A percentile compares a stretch with the other conserved stretches of the same genome.
Evolutionary conservation across 1,284 basidiomycete genomes (phyloP).

Genomic region (Apiotrichum siamense): DNA sequence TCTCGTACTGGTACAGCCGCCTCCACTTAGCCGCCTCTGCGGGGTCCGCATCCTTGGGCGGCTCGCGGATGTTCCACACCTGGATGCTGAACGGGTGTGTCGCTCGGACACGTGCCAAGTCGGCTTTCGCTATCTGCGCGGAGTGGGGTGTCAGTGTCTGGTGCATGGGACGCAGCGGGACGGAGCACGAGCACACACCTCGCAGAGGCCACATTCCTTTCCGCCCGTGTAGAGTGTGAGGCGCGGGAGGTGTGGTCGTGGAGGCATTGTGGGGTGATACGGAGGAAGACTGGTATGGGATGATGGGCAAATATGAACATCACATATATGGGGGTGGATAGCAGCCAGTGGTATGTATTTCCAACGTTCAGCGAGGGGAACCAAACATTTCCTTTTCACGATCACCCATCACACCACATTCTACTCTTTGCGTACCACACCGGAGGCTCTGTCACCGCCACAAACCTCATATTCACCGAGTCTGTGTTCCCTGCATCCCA

Average conservation of each 20-base stretch:
- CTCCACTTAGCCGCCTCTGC: constrained; percentile 40
- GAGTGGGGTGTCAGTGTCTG: neutral
- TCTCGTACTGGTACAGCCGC: constrained; percentile 45
- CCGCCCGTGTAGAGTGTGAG: constrained; percentile 46
- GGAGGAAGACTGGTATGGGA: too few relatives aligned
- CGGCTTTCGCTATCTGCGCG: constrained; percentile 39
- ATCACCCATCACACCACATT: too few relatives aligned
- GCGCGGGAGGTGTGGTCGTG: constrained; percentile 29
- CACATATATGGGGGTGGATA: too few relatives aligned
- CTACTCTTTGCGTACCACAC: too few relatives aligned
- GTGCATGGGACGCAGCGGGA: neutral
- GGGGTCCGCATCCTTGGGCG: constrained; percentile 27
- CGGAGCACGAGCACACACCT: constrained; percentile 25
- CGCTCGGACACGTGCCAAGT: constrained; percentile 30
- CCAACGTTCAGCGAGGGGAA: too few relatives aligned
- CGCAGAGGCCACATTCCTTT: constrained; percentile 46
- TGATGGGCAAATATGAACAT: too few relatives aligned
- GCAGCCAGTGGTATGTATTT: too few relatives aligned
- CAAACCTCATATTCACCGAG: too few relatives aligned
- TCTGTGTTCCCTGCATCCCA: too few relatives aligned
- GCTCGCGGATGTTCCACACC: constrained; percentile 43
- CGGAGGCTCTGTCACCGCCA: too few relatives aligned
- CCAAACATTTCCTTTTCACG: too few relatives aligned
- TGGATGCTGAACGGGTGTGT: constrained; percentile 39
- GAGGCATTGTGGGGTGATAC: too few relatives aligned